Base-by-base conservation (phyloP, 176 grass and related monocot species). In the Avena insularis region DNA sequence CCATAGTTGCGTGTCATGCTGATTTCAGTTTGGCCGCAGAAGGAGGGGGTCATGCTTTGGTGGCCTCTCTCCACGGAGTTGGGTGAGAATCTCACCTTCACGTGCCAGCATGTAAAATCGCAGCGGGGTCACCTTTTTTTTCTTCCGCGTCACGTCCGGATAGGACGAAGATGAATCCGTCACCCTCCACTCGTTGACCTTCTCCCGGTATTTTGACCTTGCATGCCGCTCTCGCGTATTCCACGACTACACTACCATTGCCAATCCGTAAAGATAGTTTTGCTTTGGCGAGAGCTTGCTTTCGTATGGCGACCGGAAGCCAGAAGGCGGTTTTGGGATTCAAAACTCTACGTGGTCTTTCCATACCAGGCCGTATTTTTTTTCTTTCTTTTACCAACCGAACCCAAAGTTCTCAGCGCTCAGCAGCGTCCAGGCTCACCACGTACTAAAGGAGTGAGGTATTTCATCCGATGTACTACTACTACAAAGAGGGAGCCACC, bases 351-450 rank as follows among this genome's bases (percentile, higher is more conserved):
- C 72, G 36, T 5, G 7, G 16, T 40, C 20, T n/a, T 62, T 7
- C 14, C 46, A 4, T n/a, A 64, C 10, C 20, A 65, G 59, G 59
- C 59, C 55, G 15, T 50, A 23, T 16, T 20, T 7, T 66, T 2
- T 5, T 17, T 35, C 33, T 49, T 48, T 14, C 4, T 5, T 45
- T 6, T 7, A 49, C 11, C 9, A 55, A 57, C 21, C 48, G 46
- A 89, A 84, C 57, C 33, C 57, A 13, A 81, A 4, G 23, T 27
- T 27, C 51, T 67, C 55, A 50, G 38, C 62, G 65, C 49, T 74
- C 65, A 58, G 13, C 62, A 58, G 81, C 40, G 62, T 53, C 29
- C 13, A 72, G 66, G 49, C 21, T 86, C 16, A 29, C 36, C 13
- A 53, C 23, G 67, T 17, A 35, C 33, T 35, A 69, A 85, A 84